Conservation (phyloP, 805 yeast species). For the Wickerhamiella nectarea region DNA sequence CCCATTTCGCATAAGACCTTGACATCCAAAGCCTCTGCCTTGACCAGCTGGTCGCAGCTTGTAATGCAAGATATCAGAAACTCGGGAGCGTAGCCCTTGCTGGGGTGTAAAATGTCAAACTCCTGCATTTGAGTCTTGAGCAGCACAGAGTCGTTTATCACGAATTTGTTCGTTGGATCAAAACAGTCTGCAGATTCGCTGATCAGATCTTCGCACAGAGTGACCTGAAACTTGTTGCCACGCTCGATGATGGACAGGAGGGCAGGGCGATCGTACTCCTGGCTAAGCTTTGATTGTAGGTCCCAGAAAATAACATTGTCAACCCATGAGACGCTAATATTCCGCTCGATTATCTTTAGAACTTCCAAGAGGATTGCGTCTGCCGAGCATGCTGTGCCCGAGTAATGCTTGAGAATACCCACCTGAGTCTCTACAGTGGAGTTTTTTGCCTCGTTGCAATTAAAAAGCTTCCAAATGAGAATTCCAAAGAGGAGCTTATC, state of each 20-base stretch:
- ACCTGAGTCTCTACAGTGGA: constrained; percentile 37
- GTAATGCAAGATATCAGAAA: constrained; percentile 42
- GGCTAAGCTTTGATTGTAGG: constrained; percentile 31
- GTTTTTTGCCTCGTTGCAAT: constrained; percentile 32
- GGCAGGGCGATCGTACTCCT: constrained; percentile 27
- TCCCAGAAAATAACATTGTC: constrained; percentile 53
- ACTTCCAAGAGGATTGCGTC: constrained; percentile 51
- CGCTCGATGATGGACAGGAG: constrained; percentile 9
- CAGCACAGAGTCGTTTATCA: background rate
- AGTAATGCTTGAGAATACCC: constrained; percentile 38
- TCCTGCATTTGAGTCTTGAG: constrained; percentile 4
- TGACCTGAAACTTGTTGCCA: constrained; percentile 12
- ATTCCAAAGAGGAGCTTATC: constrained; percentile 30
- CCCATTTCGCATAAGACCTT: constrained; percentile 44
- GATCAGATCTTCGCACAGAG: constrained; percentile 17
- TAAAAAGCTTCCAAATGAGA: constrained; percentile 38
- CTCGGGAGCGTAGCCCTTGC: constrained; percentile 42
- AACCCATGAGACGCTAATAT: constrained; percentile 47
- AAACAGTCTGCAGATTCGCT: constrained; percentile 13
- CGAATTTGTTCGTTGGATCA: constrained; percentile 19
- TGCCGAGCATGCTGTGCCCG: constrained; percentile 47
- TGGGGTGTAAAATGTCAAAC: constrained; percentile 10
- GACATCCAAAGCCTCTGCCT: constrained; percentile 34
- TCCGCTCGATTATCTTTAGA: constrained; percentile 43
- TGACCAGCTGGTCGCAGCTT: constrained; percentile 17